These are phyloP conservation scores for Leonotis leonurus DNA, from an alignment of 257 asterid genomes.

Conservation along the genomic window DNA sequence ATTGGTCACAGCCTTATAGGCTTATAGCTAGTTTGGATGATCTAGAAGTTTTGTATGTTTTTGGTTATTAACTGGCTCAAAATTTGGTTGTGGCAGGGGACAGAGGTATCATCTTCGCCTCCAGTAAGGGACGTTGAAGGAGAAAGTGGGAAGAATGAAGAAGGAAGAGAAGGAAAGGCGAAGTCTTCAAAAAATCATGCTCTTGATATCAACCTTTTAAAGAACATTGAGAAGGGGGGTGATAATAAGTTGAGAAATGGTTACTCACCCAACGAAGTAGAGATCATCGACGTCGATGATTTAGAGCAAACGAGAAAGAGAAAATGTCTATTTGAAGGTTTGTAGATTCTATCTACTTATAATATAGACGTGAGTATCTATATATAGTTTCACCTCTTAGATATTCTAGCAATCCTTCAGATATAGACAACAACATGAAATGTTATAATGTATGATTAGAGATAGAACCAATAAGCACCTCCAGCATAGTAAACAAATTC, in stretches of 20 bases:
- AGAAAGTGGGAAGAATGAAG: constrained; percentile 14
- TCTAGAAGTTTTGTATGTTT: no score
- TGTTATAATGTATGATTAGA: no score
- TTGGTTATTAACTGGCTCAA: no score
- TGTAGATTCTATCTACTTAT: not conserved
- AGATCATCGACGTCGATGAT: constrained; percentile 5
- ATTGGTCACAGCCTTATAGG: no score
- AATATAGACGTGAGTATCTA: no score
- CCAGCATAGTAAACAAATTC: no score
- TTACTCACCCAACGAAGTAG: constrained; percentile 11
- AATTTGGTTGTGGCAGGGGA: constrained; percentile 42
- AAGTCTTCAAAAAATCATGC: constrained; percentile 31
- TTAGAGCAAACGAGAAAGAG: constrained; percentile 34
- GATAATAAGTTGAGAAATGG: constrained; percentile 4
- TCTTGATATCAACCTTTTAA: constrained; percentile 39
- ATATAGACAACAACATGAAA: no score
- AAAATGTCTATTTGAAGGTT: constrained; percentile 37
- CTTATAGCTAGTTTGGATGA: no score
- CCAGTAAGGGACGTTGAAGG: constrained; percentile 21
- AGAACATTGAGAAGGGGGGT: constrained; percentile 26
- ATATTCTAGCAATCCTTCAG: no score
- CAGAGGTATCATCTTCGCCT: constrained; percentile 24
- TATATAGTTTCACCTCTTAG: no score
- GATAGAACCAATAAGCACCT: no score
- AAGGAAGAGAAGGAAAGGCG: constrained; percentile 24